These are phyloP conservation scores for Lentinula sp. DNA, from an alignment of 768 basidiomycete genomes.

Conservation along the genomic window DNA sequence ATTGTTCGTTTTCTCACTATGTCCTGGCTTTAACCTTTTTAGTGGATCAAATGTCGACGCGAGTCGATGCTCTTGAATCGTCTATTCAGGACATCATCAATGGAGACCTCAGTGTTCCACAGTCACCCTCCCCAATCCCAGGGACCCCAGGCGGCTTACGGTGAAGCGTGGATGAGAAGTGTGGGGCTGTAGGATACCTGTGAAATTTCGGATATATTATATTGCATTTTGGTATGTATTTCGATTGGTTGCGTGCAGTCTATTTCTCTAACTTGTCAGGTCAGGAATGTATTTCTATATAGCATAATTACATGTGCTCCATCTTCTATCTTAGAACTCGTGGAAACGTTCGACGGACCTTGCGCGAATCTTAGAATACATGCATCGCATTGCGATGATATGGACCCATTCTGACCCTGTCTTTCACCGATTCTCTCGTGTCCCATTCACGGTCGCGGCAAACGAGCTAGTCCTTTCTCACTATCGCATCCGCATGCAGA, in stretches of 20 bases:
- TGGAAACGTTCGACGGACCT: neutral
- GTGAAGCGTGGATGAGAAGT: neutral
- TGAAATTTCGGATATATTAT: neutral
- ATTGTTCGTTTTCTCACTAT: conserved; percentile 4
- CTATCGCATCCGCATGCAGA: no score
- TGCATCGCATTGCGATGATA: neutral
- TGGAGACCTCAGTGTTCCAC: conserved; percentile 58
- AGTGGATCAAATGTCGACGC: conserved; percentile 93
- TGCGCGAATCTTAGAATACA: neutral
- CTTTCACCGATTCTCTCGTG: neutral
- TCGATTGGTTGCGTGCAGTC: neutral
- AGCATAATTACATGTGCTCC: neutral
- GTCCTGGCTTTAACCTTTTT: conserved; percentile 5
- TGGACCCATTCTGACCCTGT: neutral
- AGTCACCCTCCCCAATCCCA: conserved; percentile 49
- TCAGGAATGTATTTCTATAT: neutral
- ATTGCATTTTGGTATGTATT: neutral
- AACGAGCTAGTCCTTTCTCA: no score
- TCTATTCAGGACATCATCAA: conserved; percentile 92
- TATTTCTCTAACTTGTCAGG: neutral
- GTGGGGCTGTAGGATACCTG: neutral
- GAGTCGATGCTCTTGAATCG: conserved; percentile 85
- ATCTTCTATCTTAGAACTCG: neutral
- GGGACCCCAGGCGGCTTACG: conserved; percentile 13
- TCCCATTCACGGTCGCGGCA: no score